Percentiles rank a stretch among this genome's conserved stretches.
Conservation (phyloP, 768 basidiomycete species). For the Pisolithus microcarpus region DNA sequence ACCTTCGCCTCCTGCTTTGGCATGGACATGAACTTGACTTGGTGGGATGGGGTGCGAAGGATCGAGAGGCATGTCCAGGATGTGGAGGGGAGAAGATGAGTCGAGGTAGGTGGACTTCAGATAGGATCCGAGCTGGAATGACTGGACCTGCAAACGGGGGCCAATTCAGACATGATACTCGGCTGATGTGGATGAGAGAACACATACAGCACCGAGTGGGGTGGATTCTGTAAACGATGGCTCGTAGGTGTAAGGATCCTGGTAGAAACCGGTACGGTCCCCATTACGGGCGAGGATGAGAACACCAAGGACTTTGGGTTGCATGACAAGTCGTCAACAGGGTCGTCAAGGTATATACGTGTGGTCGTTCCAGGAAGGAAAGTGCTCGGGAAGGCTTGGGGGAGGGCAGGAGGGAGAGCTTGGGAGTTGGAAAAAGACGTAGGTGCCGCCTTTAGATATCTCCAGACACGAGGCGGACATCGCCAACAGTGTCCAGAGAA, state of each 20-base stretch:
- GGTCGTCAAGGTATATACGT: neutral
- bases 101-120: slow-evolving; percentile 64
- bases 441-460: slow-evolving; percentile 24
- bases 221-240: slow-evolving; percentile 60
- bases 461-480: slow-evolving; percentile 20
- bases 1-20: slow-evolving; percentile 77
- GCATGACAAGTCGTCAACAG: slow-evolving; percentile 15
- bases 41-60: slow-evolving; percentile 51
- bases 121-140: slow-evolving; percentile 53
- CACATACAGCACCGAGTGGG: slow-evolving; percentile 65
- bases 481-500: slow-evolving; percentile 22
- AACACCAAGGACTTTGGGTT: slow-evolving; percentile 54
- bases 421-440: slow-evolving; percentile 2
- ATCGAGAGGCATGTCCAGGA: slow-evolving; percentile 60
- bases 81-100: slow-evolving; percentile 57
- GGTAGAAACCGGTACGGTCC: slow-evolving; percentile 61
- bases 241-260: slow-evolving; percentile 64
- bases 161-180: no score
- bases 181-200: neutral
- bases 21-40: slow-evolving; percentile 63
- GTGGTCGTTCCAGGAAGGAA: neutral
- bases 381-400: neutral
- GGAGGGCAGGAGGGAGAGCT: slow-evolving; percentile 6
- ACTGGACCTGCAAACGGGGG: slow-evolving; percentile 44
- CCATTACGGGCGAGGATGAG: slow-evolving; percentile 73